These are phyloP conservation scores for Paecilomyces fulvus DNA, from an alignment of 2,329 filamentous ascomycete genomes.

Conservation along the genomic window DNA sequence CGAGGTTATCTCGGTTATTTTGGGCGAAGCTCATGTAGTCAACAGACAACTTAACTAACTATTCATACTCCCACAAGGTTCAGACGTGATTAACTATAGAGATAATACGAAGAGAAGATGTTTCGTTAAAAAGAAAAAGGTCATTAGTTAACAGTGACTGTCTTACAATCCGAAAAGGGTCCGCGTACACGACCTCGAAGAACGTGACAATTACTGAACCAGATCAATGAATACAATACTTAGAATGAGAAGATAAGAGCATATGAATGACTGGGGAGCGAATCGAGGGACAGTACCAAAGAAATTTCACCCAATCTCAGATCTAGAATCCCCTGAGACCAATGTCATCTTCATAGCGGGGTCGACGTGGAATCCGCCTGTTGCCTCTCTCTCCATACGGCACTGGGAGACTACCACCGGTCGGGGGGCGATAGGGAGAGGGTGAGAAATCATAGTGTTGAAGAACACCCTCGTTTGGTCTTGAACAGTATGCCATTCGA, in stretches of 20 bases:
- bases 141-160: too few species aligned
- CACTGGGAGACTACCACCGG: background rate
- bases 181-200: too few species aligned
- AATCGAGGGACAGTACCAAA: background rate
- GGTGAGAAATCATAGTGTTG: background rate
- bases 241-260: background rate
- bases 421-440: background rate
- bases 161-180: too few species aligned
- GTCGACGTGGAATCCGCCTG: background rate
- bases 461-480: background rate
- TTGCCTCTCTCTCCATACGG: background rate
- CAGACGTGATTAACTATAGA: too few species aligned
- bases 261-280: background rate
- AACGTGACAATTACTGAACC: background rate
- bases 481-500: background rate
- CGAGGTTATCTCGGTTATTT: background rate
- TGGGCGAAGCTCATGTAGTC: background rate
- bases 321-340: background rate
- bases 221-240: background rate
- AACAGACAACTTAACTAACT: too few species aligned
- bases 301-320: background rate
- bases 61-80: too few species aligned
- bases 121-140: too few species aligned
- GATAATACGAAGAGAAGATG: too few species aligned
- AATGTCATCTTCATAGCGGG: background rate